Evolutionary conservation across 2,329 filamentous ascomycete species (phyloP), one percentile per base, ranked within the genome.

Genomic region (Berkeleyomyces rouxiae): DNA sequence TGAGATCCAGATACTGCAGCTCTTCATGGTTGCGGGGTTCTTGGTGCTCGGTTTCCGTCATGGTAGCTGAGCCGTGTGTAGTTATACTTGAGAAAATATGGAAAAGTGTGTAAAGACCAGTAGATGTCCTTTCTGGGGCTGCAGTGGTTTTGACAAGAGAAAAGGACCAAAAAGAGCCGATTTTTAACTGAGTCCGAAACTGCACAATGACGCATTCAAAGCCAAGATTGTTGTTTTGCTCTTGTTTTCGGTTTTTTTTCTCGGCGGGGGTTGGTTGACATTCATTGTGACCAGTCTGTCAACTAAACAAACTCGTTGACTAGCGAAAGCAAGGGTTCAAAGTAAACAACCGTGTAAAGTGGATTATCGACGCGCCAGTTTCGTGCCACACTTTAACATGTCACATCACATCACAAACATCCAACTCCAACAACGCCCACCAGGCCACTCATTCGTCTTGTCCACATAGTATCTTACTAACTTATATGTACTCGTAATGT

Each of bases 1-100:
- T 90, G 36, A 99, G 81, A 69, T 92, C 81, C 65, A 99, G 84
- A 72, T 99, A 99, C 74, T 97, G 93, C 70, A 90, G 79, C 75
- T 99, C 93, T 77, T 97, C 91, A 70, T 96, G 90, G 40, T 64
- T 64, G 61, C 61, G 61, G 42, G 69, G 69, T 33, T 67, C 59
- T 39, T 64, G 49, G 7, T 64, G 60, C 40, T 66, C 51, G 7
- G 66, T 67, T 43, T 49, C 49, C 23, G 55, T 16, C 64, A 65
- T 65, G 13, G 23, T 63, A n/a, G 44, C 44, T 58, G 4, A 3
- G 6, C 13, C 53, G 11, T 61, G 23, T 53, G 40, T 33, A 44
- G 39, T 47, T 23, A 23, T 23, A 23, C 23, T 23, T 3, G 4
- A 40, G 23, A 40, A n/a, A 42, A 58, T 40, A 43, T 40, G n/a